A percentile compares a stretch with the other conserved stretches of the same genome.
Evolutionary conservation across 257 asterid species (phyloP).

Genomic region (Jacaranda mimosifolia): DNA sequence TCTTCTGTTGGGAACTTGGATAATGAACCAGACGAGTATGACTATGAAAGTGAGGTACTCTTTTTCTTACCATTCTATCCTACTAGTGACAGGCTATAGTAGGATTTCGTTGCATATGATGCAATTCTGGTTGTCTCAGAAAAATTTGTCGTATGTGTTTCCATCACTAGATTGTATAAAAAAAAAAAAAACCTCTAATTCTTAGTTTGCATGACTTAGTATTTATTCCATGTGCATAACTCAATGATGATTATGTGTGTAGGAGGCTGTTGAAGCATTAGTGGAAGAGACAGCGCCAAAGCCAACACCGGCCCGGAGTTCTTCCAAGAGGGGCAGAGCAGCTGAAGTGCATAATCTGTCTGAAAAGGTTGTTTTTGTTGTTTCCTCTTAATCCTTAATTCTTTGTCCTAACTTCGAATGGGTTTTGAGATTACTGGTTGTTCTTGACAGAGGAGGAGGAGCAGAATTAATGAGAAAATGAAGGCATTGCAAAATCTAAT

Average conservation of each 20-base stretch:
- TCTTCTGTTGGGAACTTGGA: conserved; percentile 59
- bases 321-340: conserved; percentile 80
- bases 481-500: conserved; percentile 82
- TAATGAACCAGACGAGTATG: conserved; percentile 63
- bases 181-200: too few species aligned
- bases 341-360: conserved; percentile 88
- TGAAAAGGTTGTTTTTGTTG: conserved; percentile 57
- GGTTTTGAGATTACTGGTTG: conserved; percentile 10
- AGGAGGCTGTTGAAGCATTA: conserved; percentile 58
- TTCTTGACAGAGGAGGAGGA: conserved; percentile 71
- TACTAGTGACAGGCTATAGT: too few species aligned
- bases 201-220: background rate
- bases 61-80: too few species aligned
- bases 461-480: conserved; percentile 89
- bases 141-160: too few species aligned
- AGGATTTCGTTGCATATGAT: conserved; percentile 4
- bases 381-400: background rate
- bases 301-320: conserved; percentile 40
- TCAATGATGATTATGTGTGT: conserved; percentile 12
- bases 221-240: background rate
- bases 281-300: conserved; percentile 45
- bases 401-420: background rate
- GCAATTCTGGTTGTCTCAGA: background rate
- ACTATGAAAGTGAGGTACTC: conserved; percentile 79
- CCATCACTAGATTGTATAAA: too few species aligned